Conservation (phyloP, 116 monocot genomes). For the Phalaenopsis hybrid region DNA sequence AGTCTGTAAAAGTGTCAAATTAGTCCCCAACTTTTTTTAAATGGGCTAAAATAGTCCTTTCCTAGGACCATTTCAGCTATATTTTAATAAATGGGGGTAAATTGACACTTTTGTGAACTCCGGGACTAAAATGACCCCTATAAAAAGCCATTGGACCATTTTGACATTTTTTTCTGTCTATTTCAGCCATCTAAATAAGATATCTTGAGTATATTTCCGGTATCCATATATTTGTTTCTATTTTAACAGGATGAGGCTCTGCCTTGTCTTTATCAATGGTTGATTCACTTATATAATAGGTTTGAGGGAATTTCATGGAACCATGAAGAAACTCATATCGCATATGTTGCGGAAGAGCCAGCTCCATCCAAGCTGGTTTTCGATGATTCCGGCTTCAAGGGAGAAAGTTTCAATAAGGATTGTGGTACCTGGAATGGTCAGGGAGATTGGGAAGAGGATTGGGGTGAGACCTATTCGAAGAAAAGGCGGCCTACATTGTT, state of each 20-base stretch:
- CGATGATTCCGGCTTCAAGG: constrained; percentile 61
- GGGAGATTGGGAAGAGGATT: constrained; percentile 92
- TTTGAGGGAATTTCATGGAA: constrained; percentile 99
- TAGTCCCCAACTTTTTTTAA: too few relatives aligned
- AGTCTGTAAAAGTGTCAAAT: too few relatives aligned
- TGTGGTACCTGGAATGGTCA: constrained; percentile 80
- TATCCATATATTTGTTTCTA: not conserved
- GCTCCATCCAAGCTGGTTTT: constrained; percentile 55
- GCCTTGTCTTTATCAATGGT: not conserved
- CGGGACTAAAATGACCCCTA: too few relatives aligned
- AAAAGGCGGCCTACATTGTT: constrained; percentile 75
- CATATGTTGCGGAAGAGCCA: constrained; percentile 93
- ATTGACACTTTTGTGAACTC: too few relatives aligned
- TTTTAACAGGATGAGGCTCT: not conserved
- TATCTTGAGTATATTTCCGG: not conserved
- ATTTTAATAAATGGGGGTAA: too few relatives aligned
- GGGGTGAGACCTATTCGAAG: constrained; percentile 94
- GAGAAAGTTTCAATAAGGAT: constrained; percentile 59
- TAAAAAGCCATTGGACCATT: too few relatives aligned
- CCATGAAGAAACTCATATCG: constrained; percentile 62
- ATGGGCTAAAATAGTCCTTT: too few relatives aligned
- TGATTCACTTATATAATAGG: constrained; percentile 35
- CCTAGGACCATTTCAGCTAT: too few relatives aligned
- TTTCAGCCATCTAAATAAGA: not conserved
- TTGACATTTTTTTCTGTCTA: not conserved